phyloP scores from a whole-genome alignment of 139 green algal genomes.

The Auxenochlorella protothecoides region DNA sequence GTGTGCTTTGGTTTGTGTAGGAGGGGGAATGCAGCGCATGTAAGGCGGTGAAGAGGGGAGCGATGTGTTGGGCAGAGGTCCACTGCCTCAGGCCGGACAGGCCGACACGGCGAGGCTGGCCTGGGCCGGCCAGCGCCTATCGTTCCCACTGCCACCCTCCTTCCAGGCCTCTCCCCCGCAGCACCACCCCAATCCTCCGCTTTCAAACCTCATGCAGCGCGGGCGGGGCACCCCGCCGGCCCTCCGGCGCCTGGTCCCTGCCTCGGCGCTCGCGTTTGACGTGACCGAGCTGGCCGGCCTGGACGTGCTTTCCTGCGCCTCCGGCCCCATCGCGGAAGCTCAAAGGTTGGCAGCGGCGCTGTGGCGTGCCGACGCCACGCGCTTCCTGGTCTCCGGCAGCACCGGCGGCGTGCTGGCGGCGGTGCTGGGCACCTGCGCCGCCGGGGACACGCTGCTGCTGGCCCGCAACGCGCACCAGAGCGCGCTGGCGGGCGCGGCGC shows the following conservation, averaged over 20 bases:
- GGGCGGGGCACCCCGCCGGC: constrained; percentile 10
- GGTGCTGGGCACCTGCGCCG: constrained; percentile 50
- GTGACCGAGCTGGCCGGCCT: constrained; percentile 78
- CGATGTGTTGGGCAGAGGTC: too few species aligned
- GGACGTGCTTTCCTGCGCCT: constrained; percentile 62
- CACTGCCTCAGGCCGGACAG: too few species aligned
- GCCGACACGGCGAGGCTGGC: too few species aligned
- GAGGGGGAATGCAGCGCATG: too few species aligned
- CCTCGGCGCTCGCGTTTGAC: constrained; percentile 37
- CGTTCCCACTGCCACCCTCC: too few species aligned
- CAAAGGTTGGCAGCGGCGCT: constrained; percentile 54
- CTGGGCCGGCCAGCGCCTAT: too few species aligned
- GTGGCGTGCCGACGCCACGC: constrained; percentile 68
- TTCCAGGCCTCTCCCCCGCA: too few species aligned
- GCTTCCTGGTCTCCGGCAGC: constrained; percentile 88
- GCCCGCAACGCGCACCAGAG: constrained; percentile 77
- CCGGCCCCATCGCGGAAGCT: constrained; percentile 57
- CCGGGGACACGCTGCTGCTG: constrained; percentile 53
- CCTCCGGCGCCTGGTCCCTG: constrained; percentile 13
- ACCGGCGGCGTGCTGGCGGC: constrained; percentile 57
- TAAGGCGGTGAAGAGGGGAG: too few species aligned
- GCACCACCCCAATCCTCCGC: not conserved
- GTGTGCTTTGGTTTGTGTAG: not conserved
- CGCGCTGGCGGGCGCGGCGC: constrained; percentile 57
- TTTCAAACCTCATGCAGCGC: constrained; percentile 5